These are phyloP conservation scores for Leccinum broughii DNA, from an alignment of 768 basidiomycete genomes.

Conservation along the genomic window DNA sequence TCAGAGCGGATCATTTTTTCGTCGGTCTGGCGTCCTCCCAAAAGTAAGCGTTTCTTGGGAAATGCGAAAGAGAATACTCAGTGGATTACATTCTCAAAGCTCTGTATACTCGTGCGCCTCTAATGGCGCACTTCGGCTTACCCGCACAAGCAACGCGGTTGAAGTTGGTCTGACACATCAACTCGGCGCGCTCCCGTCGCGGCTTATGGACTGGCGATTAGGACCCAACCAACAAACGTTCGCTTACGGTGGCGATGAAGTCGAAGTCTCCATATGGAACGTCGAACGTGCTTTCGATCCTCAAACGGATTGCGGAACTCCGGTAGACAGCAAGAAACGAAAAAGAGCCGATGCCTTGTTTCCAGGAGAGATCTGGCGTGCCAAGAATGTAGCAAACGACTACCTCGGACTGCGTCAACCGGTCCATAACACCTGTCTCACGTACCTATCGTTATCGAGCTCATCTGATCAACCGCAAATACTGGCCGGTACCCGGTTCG, in stretches of 20 bases:
- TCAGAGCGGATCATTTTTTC: constrained; percentile 53
- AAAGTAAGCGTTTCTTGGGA: constrained; percentile 37
- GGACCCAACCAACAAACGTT: constrained; percentile 55
- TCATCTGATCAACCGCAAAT: constrained; percentile 47
- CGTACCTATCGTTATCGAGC: constrained; percentile 49
- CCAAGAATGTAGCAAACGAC: constrained; percentile 85
- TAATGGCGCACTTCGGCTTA: constrained; percentile 67
- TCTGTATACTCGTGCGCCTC: constrained; percentile 69
- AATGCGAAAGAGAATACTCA: constrained; percentile 4
- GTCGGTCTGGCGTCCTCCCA: constrained; percentile 57
- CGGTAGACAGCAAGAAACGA: constrained; percentile 42
- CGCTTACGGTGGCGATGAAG: constrained; percentile 84
- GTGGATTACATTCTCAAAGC: constrained; percentile 19
- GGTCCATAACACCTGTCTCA: constrained; percentile 69
- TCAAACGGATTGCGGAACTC: constrained; percentile 17
- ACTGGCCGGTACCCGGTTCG: constrained; percentile 70
- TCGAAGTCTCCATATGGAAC: constrained; percentile 82
- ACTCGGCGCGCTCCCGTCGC: constrained; percentile 58
- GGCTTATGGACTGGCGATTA: constrained; percentile 67
- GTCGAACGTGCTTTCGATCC: constrained; percentile 54
- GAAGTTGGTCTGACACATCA: constrained; percentile 19
- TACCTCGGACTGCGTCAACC: constrained; percentile 73
- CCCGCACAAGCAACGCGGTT: constrained; percentile 32
- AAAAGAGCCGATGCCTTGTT: constrained; percentile 61
- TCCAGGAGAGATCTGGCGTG: constrained; percentile 79